These are phyloP conservation scores for Microthlaspi erraticum DNA, from an alignment of 345 rosid species.

Conservation along the genomic window DNA sequence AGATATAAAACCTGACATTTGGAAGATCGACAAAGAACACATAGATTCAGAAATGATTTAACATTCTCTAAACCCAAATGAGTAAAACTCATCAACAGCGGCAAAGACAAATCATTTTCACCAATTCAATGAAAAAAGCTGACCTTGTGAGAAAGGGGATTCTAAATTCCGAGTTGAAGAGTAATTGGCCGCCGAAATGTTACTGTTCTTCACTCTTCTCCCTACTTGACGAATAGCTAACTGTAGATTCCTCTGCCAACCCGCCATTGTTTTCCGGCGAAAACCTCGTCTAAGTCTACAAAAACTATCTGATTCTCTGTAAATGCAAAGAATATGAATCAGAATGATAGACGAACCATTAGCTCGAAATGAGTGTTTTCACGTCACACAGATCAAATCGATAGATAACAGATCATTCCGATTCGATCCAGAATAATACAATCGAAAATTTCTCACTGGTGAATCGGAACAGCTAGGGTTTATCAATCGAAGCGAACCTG, in stretches of 20 bases:
- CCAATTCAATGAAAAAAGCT: not conserved
- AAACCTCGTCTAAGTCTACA: not conserved
- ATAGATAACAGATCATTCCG: not conserved
- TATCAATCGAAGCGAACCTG: constrained; percentile 20
- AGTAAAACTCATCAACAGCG: constrained; percentile 5
- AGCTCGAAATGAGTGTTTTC: constrained; percentile 14
- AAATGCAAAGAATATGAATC: constrained; percentile 11
- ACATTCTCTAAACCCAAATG: constrained; percentile 24
- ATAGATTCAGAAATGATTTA: not conserved
- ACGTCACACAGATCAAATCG: not conserved
- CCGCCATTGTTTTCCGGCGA: constrained; percentile 55
- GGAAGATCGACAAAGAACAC: not conserved
- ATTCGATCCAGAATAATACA: not conserved
- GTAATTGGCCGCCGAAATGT: constrained; percentile 43
- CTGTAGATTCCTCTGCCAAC: constrained; percentile 77
- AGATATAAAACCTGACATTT: not conserved
- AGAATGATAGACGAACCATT: not conserved
- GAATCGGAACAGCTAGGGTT: constrained; percentile 18
- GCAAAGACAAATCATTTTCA: not conserved
- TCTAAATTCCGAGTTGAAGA: constrained; percentile 43
- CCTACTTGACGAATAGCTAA: constrained; percentile 53
- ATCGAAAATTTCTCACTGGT: not conserved
- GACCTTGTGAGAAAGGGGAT: constrained; percentile 49
- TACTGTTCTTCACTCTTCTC: constrained; percentile 47
- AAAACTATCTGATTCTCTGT: not conserved